Base-by-base conservation (phyloP, 2,329 filamentous ascomycete species). In the Salinomyces thailandicus region DNA sequence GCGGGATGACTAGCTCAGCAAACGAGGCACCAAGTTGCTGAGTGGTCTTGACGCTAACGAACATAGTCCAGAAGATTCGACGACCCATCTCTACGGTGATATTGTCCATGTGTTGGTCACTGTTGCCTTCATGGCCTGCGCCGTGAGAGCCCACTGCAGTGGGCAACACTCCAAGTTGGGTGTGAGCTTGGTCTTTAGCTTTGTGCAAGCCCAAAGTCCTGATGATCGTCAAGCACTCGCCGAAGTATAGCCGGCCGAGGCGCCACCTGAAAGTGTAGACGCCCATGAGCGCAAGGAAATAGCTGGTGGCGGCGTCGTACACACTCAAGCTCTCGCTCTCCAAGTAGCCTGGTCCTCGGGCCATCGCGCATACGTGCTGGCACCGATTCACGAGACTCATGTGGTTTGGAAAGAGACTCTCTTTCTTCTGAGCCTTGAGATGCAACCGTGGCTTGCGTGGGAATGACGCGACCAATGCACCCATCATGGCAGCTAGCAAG, bases 51-150 rank as follows among this genome's bases (percentile, higher is more conserved):
- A 84, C 73, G 20, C 79, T 79, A 4, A 86, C 74, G 43, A 91
- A 77, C 47, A 86, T 71, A 15, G 83, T 79, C 79, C 86, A 94
- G 57, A 93, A 94, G 27, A 93, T 61, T 24, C 74, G 67, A 27
- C 69, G 66, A 4, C 69, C 70, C 41, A 77, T 78, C 44, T 70
- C 64, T 38, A 64, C 57, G 3, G 64, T 69, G 41, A 70, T 68
- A 48, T 60, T 54, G 47, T 68, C 65, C 11, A 61, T 42, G 20
- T 55, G 53, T 18, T 57, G 46, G 28, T 64, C 62, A 14, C 51
- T 51, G 13, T 47, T 57, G 14, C 55, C 57, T 33, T 64, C 60
- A 22, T 50, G 50, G 22, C 53, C 52, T 13, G 54, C 51, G 9
- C 59, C 55, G 35, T 58, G 51, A n/a, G 51, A 49, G 0, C 61